phyloP scores from a whole-genome alignment of 2,329 filamentous ascomycete genomes.

The Fusarium paranaense region DNA sequence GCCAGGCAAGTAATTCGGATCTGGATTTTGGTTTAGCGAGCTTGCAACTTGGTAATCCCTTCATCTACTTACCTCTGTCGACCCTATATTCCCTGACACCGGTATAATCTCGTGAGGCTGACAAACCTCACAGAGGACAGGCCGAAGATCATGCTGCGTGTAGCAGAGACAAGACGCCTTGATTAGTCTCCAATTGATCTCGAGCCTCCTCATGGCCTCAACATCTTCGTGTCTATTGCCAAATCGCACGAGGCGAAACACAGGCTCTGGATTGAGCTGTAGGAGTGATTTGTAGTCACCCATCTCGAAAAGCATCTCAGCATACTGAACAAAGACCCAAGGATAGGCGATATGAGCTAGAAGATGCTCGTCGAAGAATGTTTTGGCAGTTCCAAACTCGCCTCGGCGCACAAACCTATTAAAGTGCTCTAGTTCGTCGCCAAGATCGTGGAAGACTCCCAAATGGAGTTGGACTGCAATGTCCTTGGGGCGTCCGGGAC shows the following conservation, averaged over 20 bases:
- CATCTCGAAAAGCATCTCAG: not conserved
- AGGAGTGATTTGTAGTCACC: not conserved
- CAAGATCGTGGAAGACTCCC: not conserved
- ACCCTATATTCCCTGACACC: not conserved
- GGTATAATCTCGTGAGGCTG: not conserved
- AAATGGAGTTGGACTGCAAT: not conserved
- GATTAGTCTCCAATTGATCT: not conserved
- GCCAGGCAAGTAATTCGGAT: not conserved
- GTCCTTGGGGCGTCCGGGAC: too few relatives aligned
- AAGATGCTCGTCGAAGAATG: not conserved
- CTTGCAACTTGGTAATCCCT: too few relatives aligned
- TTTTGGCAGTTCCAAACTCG: not conserved
- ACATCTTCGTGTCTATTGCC: not conserved
- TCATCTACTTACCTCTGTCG: not conserved
- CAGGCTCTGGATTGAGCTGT: not conserved
- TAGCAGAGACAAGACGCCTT: not conserved
- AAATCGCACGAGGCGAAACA: not conserved
- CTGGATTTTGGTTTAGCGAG: too few relatives aligned
- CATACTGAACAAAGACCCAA: not conserved
- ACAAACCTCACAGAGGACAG: not conserved
- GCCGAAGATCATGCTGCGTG: not conserved
- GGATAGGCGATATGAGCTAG: fast-evolving
- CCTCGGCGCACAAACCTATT: not conserved
- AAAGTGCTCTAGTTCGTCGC: not conserved
- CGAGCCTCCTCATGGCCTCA: not conserved